Evolutionary conservation across 2,329 filamentous ascomycete species (phyloP), one percentile per base, ranked within the genome.

Genomic region (Dothiorella sarmentorum): DNA sequence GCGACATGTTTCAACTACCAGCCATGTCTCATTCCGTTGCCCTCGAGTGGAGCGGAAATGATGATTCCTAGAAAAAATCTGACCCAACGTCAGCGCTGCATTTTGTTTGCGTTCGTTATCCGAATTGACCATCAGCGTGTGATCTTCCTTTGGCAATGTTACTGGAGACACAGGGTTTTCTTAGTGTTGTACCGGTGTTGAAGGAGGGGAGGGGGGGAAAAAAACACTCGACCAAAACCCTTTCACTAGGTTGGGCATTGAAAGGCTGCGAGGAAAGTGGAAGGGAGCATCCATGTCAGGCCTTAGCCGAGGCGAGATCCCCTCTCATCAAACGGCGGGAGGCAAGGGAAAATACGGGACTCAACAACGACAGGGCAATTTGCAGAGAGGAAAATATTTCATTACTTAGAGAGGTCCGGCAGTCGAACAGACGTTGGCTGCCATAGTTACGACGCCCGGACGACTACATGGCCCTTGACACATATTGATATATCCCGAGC

Each of bases 301-400:
- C 43, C 2, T 53, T 52, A n/a, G 13, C n/a, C 31, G 22, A 53
- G 35, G 24, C 35, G 49, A 29, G 22, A 17, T 27, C 24, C 49
- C 49, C 35, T 53, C 49, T 53, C 35, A 53, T 53, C 49, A 53
- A 53, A 53, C 49, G 35, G n/a, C n/a, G n/a, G n/a, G n/a, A 53
- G 35, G 49, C 35, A 53, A 53, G 49, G 35, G 49, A 29, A n/a
- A 31, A 26, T 27, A 37, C 20, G 49, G 45, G 35, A 51, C n/a
- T n/a, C n/a, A 27, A 2, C 33, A 15, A 0, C 49, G 27, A 40
- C 43, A 45, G 7, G 47, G 47, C 33, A 52, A 52, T 52, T 38
- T 27, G 3, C 20, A 17, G 13, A 13, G n/a, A 11, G 9, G 7
- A 22, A 27, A 26, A 27, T 7, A 24, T 51, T n/a, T n/a, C n/a